These are phyloP conservation scores for Termitomyces sp. DNA, from an alignment of 768 basidiomycete genomes.

Conservation along the genomic window DNA sequence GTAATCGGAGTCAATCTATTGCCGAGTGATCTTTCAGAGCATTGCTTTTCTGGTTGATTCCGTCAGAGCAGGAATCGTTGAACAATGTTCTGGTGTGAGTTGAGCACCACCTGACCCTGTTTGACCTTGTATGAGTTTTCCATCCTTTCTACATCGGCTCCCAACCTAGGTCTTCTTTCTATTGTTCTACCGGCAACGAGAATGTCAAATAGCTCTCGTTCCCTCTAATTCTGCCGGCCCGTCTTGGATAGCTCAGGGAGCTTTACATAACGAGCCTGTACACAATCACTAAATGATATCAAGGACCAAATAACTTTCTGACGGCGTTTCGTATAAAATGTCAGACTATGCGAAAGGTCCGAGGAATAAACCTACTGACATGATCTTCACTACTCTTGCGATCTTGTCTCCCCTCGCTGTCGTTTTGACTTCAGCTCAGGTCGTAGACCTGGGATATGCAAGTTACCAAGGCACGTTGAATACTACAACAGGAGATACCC, in stretches of 20 bases:
- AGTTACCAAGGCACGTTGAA: constrained; percentile 36
- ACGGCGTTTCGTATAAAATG: background rate
- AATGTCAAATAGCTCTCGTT: background rate
- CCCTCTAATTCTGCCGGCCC: background rate
- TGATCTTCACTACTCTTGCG: background rate
- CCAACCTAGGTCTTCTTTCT: background rate
- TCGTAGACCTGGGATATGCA: constrained; percentile 42
- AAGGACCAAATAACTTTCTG: background rate
- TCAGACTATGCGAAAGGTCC: background rate
- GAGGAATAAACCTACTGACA: background rate
- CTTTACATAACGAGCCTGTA: too few relatives aligned
- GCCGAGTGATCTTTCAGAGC: too few relatives aligned
- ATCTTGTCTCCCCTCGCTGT: background rate
- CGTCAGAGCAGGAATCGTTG: too few relatives aligned
- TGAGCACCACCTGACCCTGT: too few relatives aligned
- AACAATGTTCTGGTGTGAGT: too few relatives aligned
- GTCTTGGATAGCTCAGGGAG: too few relatives aligned
- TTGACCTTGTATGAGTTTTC: background rate
- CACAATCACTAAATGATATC: background rate
- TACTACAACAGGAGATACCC: constrained; percentile 25
- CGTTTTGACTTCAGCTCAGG: constrained; percentile 6
- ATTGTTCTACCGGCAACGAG: background rate
- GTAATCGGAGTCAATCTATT: too few relatives aligned
- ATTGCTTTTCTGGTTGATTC: too few relatives aligned
- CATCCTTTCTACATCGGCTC: background rate